A percentile compares a stretch with the other conserved stretches of the same genome.
Conservation (phyloP, 768 basidiomycete genomes). For the Psilocybe cyanescens region DNA sequence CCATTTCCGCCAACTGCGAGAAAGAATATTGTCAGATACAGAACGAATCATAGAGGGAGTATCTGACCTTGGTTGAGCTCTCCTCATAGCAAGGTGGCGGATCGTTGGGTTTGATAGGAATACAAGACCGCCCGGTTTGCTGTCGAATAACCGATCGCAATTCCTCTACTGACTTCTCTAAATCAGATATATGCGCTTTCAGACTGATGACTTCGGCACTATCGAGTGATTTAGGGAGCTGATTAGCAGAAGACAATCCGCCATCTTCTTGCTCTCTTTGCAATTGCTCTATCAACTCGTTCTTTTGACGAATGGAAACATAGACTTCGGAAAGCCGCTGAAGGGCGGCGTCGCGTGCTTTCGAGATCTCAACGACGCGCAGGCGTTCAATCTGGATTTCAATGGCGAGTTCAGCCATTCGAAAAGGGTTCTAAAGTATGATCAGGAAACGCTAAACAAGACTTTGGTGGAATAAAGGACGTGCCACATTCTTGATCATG, state of each 20-base stretch:
- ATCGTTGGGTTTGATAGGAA: conserved; percentile 27
- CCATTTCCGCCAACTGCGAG: conserved; percentile 10
- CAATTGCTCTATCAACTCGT: conserved; percentile 49
- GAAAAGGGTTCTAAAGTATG: conserved; percentile 43
- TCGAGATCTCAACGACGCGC: conserved; percentile 58
- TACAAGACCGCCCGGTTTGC: conserved; percentile 29
- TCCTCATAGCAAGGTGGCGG: conserved; percentile 45
- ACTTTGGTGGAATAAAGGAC: conserved; percentile 11
- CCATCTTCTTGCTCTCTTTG: conserved; percentile 40
- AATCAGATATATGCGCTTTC: conserved; percentile 39
- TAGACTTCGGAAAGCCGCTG: conserved; percentile 63
- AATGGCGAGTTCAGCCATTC: conserved; percentile 55
- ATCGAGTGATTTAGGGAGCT: conserved; percentile 2
- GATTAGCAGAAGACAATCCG: neutral
- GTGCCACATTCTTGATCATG: conserved; percentile 20
- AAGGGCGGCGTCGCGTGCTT: conserved; percentile 66
- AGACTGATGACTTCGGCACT: conserved; percentile 28
- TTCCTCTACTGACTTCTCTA: conserved; percentile 42
- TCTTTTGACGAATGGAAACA: conserved; percentile 63
- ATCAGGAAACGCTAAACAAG: neutral
- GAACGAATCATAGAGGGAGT: too few relatives aligned
- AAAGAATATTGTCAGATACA: neutral
- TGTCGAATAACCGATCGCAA: conserved; percentile 38
- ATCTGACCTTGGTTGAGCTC: conserved; percentile 30
- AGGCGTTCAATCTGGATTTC: conserved; percentile 57